Evolutionary conservation across 371 early-diverging fungal genomes (phyloP), one percentile per base, ranked within the genome.

Genomic region (Fennellomyces sp.): DNA sequence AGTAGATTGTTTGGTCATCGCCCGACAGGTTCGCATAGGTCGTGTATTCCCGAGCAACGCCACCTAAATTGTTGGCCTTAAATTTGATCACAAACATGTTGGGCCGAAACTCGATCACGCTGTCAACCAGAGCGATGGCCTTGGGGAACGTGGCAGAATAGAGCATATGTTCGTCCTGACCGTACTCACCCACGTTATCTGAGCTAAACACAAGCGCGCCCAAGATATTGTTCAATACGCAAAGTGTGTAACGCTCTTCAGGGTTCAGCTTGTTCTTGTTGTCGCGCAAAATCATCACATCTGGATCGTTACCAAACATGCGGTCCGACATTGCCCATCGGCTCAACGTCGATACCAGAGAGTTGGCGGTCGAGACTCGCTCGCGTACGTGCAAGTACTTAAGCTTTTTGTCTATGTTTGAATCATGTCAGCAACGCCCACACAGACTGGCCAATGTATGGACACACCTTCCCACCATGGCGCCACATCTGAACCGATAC

Each of bases 301-400:
- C 86, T 13, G 86, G 84, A 31, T 86, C 86, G 50, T 83, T 86
- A 28, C 86, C 86, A 72, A 83, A 86, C 78, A 84, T 80, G 21
- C 83, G 70, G 26, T 77, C 81, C 3, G 59, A 59, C 70, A 86
- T 64, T 13, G 72, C 63, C 84, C 84, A 86, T 1, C 86, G 77
- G 17, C 66, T 65, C n/a, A 86, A 61, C 0, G 84, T 84, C 8
- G 83, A 84, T 0, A 78, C 68, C 45, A 86, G 53, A 1, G 86
- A 86, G 58, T 84, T 83, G 47, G 73, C 77, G 15, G 81, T 81
- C 0, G 86, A 83, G 0, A 84, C 81, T 39, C 84, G 81, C 25
- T 86, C 86, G 13, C 86, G 83, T 17, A 84, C 86, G 58, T 86
- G 80, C 10, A 83, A 63, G 7, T 75, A 47, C 56, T 82, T 73